phyloP scores from a whole-genome alignment of 1,284 basidiomycete genomes.

The Ceratobasidium sp. region DNA sequence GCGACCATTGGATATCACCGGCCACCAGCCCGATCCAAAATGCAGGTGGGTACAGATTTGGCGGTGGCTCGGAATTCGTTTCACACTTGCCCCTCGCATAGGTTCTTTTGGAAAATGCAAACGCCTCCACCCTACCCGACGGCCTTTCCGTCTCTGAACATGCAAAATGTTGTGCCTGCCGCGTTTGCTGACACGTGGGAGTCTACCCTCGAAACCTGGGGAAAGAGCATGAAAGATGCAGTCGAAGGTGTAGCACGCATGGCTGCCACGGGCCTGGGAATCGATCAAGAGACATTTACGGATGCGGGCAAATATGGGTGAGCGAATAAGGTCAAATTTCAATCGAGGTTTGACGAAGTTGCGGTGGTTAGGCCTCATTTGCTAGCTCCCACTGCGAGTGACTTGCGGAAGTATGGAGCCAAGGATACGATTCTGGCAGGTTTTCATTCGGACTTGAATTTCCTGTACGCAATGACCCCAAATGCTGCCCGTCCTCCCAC shows the following conservation, averaged over 20 bases:
- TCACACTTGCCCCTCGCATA: slow-evolving; percentile 29
- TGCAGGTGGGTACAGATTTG: slow-evolving; percentile 58
- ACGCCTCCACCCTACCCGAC: slow-evolving; percentile 77
- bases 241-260: slow-evolving; percentile 83
- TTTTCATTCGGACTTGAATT: slow-evolving; percentile 87
- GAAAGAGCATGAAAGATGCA: slow-evolving; percentile 82
- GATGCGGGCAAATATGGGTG: slow-evolving; percentile 84
- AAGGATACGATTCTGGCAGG: slow-evolving; percentile 86
- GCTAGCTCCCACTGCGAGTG: slow-evolving; percentile 89
- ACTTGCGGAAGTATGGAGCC: slow-evolving; percentile 77
- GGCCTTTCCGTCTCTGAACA: slow-evolving; percentile 73
- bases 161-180: slow-evolving; percentile 80
- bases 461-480: slow-evolving; percentile 50
- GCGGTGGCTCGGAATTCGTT: not conserved
- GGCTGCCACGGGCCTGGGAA: slow-evolving; percentile 78
- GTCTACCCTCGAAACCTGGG: slow-evolving; percentile 80
- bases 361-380: slow-evolving; percentile 73
- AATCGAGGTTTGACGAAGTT: not conserved
- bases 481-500: not conserved
- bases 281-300: slow-evolving; percentile 69
- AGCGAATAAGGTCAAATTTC: slow-evolving; percentile 43
- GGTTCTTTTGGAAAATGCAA: slow-evolving; percentile 89
- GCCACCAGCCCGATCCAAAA: slow-evolving; percentile 85
- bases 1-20: slow-evolving; percentile 72
- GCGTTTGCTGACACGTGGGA: slow-evolving; percentile 67